Conservation (phyloP, 2,329 filamentous ascomycete genomes). For the Graphilbum ipis-grandicollis region DNA sequence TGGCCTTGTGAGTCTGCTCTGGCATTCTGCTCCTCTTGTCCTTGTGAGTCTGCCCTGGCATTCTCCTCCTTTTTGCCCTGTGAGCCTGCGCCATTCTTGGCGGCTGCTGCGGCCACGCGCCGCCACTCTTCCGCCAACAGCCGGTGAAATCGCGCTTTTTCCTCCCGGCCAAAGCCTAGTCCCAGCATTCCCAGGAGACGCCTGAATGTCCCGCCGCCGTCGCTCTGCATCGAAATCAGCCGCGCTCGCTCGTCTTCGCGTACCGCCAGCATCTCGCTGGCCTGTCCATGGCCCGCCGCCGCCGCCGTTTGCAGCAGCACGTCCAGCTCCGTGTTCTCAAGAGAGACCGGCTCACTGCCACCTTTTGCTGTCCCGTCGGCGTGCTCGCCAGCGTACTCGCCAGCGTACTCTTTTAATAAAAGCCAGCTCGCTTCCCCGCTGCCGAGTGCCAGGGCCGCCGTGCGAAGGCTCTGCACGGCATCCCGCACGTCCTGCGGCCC, state of each 20-base stretch:
- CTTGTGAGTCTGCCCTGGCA: too few species aligned
- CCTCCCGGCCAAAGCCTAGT: not conserved
- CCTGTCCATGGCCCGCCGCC: conserved; percentile 10
- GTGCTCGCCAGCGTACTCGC: conserved; percentile 10
- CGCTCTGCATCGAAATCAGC: too few species aligned
- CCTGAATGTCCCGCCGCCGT: too few species aligned
- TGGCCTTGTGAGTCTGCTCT: too few species aligned
- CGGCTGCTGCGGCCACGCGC: conserved; percentile 5
- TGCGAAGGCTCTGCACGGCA: conserved; percentile 9
- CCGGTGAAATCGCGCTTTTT: conserved; percentile 5
- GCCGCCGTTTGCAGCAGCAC: conserved; percentile 14
- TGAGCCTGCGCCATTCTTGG: too few species aligned
- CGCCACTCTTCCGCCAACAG: conserved; percentile 13
- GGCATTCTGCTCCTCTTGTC: too few species aligned
- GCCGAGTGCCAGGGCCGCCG: conserved; percentile 17
- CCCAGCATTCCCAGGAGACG: too few species aligned
- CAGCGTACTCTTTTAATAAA: conserved; percentile 13
- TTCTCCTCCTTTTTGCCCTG: not conserved
- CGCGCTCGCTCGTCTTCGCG: not conserved
- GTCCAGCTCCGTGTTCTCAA: not conserved
- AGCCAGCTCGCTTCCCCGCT: conserved; percentile 11
- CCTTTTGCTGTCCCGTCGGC: conserved; percentile 12
- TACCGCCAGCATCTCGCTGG: not conserved
- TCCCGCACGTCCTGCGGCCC: conserved; percentile 2
- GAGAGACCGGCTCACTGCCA: too few species aligned